Conservation (phyloP, 2,329 filamentous ascomycete genomes). For the Monilinia polystroma region DNA sequence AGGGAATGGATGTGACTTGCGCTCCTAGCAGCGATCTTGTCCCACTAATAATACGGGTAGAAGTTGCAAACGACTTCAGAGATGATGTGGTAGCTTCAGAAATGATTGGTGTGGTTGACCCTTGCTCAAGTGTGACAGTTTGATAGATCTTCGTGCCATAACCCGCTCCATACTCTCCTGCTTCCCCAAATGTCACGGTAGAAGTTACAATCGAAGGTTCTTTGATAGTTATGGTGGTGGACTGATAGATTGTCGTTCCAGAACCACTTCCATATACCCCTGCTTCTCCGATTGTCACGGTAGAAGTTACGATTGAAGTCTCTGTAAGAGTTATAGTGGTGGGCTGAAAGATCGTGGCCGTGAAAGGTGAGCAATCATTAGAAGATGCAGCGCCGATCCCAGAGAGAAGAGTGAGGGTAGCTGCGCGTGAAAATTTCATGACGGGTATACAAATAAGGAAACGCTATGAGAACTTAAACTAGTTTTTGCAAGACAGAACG, state of each 20-base stretch:
- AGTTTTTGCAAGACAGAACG: not conserved
- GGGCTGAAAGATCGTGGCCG: conserved; percentile 20
- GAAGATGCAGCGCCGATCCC: conserved; percentile 12
- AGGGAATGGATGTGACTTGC: conserved; percentile 7
- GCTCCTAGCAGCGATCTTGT: conserved; percentile 13
- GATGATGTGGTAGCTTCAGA: conserved; percentile 5
- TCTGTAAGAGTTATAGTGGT: conserved; percentile 14
- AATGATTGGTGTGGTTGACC: conserved; percentile 5
- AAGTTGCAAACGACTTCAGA: conserved; percentile 15
- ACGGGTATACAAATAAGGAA: conserved; percentile 2
- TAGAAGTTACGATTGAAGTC: not conserved
- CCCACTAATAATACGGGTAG: conserved; percentile 12
- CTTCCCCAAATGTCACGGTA: conserved; percentile 6
- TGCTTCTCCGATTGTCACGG: conserved; percentile 1
- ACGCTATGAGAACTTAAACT: not conserved
- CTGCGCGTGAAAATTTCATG: conserved; percentile 18
- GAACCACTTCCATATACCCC: not conserved
- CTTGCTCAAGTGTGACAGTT: conserved; percentile 2
- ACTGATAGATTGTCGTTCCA: conserved; percentile 14
- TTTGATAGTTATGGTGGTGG: conserved; percentile 13
- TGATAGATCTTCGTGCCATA: not conserved
- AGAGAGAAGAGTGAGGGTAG: conserved; percentile 12
- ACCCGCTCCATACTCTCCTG: not conserved
- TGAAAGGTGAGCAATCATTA: conserved; percentile 15
- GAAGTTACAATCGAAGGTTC: not conserved